phyloP scores from a whole-genome alignment of 768 basidiomycete genomes.

The Amanita pseudoporphyria region DNA sequence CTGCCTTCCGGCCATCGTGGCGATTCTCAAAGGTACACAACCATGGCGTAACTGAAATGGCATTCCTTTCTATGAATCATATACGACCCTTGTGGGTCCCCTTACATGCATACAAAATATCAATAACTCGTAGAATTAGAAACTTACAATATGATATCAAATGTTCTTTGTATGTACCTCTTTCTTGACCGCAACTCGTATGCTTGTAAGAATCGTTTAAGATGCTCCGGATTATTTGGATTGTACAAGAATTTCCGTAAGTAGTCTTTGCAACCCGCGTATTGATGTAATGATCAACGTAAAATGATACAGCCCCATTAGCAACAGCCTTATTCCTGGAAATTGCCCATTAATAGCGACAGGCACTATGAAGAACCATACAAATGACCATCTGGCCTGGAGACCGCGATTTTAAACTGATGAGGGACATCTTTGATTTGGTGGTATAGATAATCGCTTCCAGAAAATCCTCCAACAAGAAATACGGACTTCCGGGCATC shows the following conservation, averaged over 20 bases:
- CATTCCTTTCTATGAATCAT: no score
- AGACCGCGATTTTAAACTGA: conserved; percentile 20
- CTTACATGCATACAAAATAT: background rate
- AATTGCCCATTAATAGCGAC: background rate
- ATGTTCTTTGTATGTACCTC: conserved; percentile 14
- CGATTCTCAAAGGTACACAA: no score
- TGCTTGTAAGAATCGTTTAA: background rate
- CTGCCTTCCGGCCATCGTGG: no score
- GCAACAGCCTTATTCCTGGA: conserved; percentile 15
- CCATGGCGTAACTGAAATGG: no score
- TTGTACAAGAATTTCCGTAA: no score
- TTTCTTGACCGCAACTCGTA: conserved; percentile 6
- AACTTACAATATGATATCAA: conserved; percentile 15
- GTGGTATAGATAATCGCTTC: no score
- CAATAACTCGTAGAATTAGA: background rate
- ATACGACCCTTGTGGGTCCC: no score
- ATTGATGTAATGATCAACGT: no score
- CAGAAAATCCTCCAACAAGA: no score
- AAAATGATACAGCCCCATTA: conserved; percentile 14
- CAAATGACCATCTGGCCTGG: conserved; percentile 32
- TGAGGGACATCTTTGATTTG: conserved; percentile 21
- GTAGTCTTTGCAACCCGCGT: no score
- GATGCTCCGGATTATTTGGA: no score
- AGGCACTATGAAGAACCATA: conserved; percentile 13
- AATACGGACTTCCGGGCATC: conserved; percentile 15